A percentile compares a stretch with the other conserved stretches of the same genome.
Evolutionary conservation across 2,329 filamentous ascomycete species (phyloP).

Genomic region (Verticillium klebahnii): DNA sequence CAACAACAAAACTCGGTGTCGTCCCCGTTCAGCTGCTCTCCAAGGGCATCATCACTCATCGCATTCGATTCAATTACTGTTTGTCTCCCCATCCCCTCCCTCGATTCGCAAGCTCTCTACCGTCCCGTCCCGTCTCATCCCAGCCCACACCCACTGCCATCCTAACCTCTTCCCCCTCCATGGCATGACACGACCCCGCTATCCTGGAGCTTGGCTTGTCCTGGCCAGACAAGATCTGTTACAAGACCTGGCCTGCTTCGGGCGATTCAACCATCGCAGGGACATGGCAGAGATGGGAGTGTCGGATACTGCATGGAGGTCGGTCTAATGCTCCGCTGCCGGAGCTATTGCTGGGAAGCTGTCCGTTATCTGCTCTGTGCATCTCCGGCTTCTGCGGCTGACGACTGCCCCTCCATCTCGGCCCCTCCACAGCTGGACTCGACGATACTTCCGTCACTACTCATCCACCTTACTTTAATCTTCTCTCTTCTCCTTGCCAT

Average conservation of each 20-base stretch:
- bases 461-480: neutral
- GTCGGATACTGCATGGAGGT: neutral
- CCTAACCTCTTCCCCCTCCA: neutral
- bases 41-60: neutral
- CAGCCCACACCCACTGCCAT: neutral
- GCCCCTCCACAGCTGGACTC: neutral
- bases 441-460: neutral
- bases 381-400: neutral
- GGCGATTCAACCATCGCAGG: neutral
- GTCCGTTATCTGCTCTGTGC: neutral
- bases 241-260: neutral
- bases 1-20: neutral
- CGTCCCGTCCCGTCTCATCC: too few relatives aligned
- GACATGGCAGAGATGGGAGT: neutral
- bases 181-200: neutral
- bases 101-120: too few relatives aligned
- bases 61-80: neutral
- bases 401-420: neutral
- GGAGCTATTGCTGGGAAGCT: neutral
- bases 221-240: neutral
- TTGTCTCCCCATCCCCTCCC: neutral
- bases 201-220: neutral
- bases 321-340: neutral
- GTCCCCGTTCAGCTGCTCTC: neutral
- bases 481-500: neutral